Evolutionary conservation across 1,139 yeast genomes (phyloP), one percentile per base, ranked within the genome.

Genomic region (Candida buenavistaensis): DNA sequence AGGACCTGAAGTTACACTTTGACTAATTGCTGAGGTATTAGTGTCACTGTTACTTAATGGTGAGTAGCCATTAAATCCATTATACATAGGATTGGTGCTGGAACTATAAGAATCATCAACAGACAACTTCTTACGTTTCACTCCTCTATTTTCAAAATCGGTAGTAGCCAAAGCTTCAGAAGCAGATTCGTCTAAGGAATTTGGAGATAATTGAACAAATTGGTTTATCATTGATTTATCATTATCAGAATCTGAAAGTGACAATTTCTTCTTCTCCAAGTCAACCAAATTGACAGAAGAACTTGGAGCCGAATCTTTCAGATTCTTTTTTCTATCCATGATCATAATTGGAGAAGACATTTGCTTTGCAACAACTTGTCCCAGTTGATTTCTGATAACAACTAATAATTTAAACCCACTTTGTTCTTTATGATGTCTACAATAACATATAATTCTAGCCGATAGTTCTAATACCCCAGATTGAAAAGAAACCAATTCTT

Each of bases 371-470:
- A 90, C 73, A 5, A 88, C 70, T 17, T 68, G 65, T 26, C 81
- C 84, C 8, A 64, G 54, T 37, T 66, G 54, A 55, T 90, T 79
- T 43, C 78, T 80, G 29, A 89, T 57, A 4, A 88, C 80, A 47
- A 89, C 80, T 29, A 89, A 65, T 25, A 90, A 66, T 48, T 74
- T 73, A 63, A 89, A 92, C 1, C 97, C 97, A 35, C 75, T 76
- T 19, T 80, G 68, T 43, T 90, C 96, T 47, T 80, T 79, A 59
- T 92, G 97, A 59, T 92, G 98, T 48, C 97, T 80, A 62, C 97
- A 90, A 59, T 92, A 92, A 58, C 98, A 92, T 7, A 92, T 92
- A 28, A 92, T 80, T 62, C 98, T 77, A 10, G 95, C 82, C 22
- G 90, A 82, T 20, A 92, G 64, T 38, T 86, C 95, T 36, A 90